Evolutionary conservation across 2,329 filamentous ascomycete genomes (phyloP).

Genomic region (Teratosphaeriaceae sp.): DNA sequence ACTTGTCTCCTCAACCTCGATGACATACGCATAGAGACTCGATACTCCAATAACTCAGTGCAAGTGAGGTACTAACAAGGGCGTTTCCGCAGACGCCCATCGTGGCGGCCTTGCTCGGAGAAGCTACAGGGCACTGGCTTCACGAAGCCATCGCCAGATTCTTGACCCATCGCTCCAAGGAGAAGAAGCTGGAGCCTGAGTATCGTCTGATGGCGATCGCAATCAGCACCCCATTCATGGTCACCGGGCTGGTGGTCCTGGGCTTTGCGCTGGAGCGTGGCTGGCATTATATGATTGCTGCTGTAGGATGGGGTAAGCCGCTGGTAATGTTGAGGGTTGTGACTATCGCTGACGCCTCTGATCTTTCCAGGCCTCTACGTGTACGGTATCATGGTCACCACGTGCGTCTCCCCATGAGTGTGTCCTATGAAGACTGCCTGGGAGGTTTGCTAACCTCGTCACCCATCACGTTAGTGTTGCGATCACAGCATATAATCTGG

Average conservation of each 20-base stretch:
- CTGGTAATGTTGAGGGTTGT: conserved; percentile 47
- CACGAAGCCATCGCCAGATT: conserved; percentile 44
- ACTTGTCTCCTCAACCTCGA: too few species aligned
- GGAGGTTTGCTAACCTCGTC: neutral
- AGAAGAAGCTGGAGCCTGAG: conserved; percentile 49
- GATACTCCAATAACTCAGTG: too few species aligned
- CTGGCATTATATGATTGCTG: conserved; percentile 48
- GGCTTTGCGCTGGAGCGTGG: conserved; percentile 43
- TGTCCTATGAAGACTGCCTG: too few species aligned
- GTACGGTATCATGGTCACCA: too few species aligned
- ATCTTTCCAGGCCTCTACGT: too few species aligned
- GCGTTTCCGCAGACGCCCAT: too few species aligned
- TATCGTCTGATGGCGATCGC: conserved; percentile 45
- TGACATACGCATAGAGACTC: too few species aligned
- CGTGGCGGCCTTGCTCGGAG: conserved; percentile 47
- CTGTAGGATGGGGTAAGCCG: conserved; percentile 46
- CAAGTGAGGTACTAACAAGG: too few species aligned
- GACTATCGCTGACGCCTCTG: too few species aligned
- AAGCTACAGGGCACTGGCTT: conserved; percentile 49
- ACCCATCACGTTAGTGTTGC: conserved; percentile 37
- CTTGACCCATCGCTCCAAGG: conserved; percentile 38
- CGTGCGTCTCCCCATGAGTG: too few species aligned
- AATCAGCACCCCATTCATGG: conserved; percentile 43
- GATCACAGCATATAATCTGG: conserved; percentile 47
- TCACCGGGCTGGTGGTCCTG: conserved; percentile 45